Percentiles rank a stretch among this genome's conserved stretches.
Evolutionary conservation across 2,329 filamentous ascomycete genomes (phyloP).

Genomic region (Monilinia fructigena): DNA sequence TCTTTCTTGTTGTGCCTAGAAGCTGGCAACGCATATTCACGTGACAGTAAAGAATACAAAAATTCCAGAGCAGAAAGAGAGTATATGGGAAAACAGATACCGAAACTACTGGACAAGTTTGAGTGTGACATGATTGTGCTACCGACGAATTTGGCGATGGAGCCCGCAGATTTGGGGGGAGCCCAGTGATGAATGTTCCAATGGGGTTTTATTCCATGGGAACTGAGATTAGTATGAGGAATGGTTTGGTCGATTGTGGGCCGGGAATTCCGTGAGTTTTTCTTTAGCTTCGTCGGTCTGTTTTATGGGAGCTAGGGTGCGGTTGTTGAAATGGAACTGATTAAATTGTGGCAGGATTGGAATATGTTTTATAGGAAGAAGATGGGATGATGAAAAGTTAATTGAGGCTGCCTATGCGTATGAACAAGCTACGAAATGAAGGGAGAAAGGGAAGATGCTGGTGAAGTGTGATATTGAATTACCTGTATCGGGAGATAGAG

Average conservation of each 20-base stretch:
- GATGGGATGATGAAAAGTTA: slow-evolving; percentile 59
- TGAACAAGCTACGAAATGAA: slow-evolving; percentile 46
- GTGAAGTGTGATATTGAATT: slow-evolving; percentile 4
- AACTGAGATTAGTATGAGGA: background rate
- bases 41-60: background rate
- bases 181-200: slow-evolving; percentile 13
- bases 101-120: slow-evolving; percentile 11
- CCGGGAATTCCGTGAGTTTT: slow-evolving; percentile 16
- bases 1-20: background rate
- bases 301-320: background rate
- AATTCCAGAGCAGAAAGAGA: background rate
- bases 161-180: slow-evolving; percentile 4
- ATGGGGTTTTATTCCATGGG: slow-evolving; percentile 1
- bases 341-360: background rate
- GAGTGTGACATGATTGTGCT: slow-evolving; percentile 15
- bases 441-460: background rate
- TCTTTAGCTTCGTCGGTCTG: background rate
- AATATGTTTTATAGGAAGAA: slow-evolving; percentile 57
- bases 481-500: background rate
- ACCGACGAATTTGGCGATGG: background rate
- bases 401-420: slow-evolving; percentile 66
- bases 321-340: background rate
- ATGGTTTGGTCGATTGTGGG: slow-evolving; percentile 13
- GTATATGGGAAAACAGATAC: slow-evolving; percentile 15
- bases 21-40: background rate